Evolutionary conservation across 768 basidiomycete genomes (phyloP).

Genomic region (Pulveroboletus sp.): DNA sequence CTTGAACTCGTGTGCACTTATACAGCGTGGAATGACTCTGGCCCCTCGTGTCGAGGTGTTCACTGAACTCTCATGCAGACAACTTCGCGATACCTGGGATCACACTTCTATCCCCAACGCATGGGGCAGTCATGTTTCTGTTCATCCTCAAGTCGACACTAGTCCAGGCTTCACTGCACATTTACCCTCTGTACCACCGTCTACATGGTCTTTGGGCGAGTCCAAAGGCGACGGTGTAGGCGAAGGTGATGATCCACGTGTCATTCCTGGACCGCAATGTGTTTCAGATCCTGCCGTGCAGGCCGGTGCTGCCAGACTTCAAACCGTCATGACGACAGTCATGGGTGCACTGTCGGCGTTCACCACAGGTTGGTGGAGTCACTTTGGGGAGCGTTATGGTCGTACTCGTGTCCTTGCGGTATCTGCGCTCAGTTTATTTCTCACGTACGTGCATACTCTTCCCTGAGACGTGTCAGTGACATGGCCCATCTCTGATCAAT

Average conservation of each 20-base stretch:
- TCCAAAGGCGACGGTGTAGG: conserved; percentile 25
- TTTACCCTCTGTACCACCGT: conserved; percentile 5
- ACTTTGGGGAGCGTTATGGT: conserved; percentile 70
- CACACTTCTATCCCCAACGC: conserved; percentile 17
- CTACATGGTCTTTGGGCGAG: conserved; percentile 7
- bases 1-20: conserved; percentile 7
- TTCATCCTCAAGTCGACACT: conserved; percentile 4
- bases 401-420: conserved; percentile 69
- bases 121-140: not conserved
- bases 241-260: conserved; percentile 37
- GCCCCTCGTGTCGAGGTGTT: conserved; percentile 77
- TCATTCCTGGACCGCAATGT: conserved; percentile 36
- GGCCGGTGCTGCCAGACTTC: conserved; percentile 66
- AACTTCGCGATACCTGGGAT: conserved; percentile 45
- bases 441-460: conserved; percentile 52
- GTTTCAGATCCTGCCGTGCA: conserved; percentile 53
- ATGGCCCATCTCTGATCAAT: not conserved
- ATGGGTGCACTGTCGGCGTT: conserved; percentile 78
- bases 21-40: conserved; percentile 73
- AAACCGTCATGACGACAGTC: conserved; percentile 68
- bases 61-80: conserved; percentile 69
- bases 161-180: conserved; percentile 10
- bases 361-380: conserved; percentile 86
- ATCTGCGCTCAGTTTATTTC: conserved; percentile 62
- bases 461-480: not conserved